phyloP scores from a whole-genome alignment of 345 rosid species.

The Hypericum perforatum region DNA sequence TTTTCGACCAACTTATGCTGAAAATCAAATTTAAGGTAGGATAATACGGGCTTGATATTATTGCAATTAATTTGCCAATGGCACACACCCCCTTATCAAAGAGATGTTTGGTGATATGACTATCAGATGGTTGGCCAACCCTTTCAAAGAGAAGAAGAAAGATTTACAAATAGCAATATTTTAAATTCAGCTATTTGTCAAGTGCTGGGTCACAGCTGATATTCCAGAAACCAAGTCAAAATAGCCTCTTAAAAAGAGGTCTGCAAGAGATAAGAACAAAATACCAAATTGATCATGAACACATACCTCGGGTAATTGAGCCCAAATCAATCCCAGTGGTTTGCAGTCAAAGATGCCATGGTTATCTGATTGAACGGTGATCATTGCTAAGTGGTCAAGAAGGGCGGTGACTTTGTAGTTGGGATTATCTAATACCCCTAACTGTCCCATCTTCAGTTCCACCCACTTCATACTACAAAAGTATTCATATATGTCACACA shows the following conservation, averaged over 20 bases:
- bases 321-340: slow-evolving; percentile 92
- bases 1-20: no score
- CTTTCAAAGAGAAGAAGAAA: no score
- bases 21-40: no score
- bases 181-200: no score
- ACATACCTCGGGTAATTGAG: slow-evolving; percentile 66
- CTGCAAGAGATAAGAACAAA: not conserved
- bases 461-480: slow-evolving; percentile 91
- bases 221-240: no score
- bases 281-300: not conserved
- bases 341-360: slow-evolving; percentile 88
- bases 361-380: slow-evolving; percentile 83
- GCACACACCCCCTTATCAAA: no score
- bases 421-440: slow-evolving; percentile 79
- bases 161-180: no score
- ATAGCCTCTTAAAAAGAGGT: not conserved
- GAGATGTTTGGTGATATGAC: no score
- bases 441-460: slow-evolving; percentile 94
- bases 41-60: no score
- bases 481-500: not conserved
- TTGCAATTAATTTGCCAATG: no score
- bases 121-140: no score
- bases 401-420: slow-evolving; percentile 92
- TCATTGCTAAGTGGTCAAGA: slow-evolving; percentile 87
- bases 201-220: no score